Conservation (phyloP, 441 rosid species). For the Euphorbia corollata region DNA sequence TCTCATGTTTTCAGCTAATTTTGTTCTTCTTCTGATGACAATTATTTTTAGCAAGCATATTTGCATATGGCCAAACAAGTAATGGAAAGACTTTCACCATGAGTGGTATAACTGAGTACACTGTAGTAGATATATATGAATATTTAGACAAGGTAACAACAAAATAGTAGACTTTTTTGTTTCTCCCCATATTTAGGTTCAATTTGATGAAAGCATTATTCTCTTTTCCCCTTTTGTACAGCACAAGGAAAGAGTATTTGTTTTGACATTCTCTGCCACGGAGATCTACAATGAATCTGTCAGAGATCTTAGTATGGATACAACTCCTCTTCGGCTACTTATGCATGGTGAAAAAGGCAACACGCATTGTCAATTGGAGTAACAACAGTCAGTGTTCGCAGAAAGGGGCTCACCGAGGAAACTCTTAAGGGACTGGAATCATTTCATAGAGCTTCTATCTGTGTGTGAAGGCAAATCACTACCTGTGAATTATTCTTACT, state of each 20-base stretch:
- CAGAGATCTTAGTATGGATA: slow-evolving; percentile 67
- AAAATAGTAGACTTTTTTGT: not conserved
- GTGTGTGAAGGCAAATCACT: slow-evolving; percentile 59
- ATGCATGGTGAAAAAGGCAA: slow-evolving; percentile 17
- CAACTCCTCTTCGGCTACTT: slow-evolving; percentile 70
- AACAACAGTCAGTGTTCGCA: slow-evolving; percentile 24
- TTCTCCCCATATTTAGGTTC: slow-evolving; percentile 2
- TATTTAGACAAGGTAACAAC: slow-evolving; percentile 57
- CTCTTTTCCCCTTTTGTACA: slow-evolving; percentile 23
- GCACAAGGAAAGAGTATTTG: slow-evolving; percentile 79
- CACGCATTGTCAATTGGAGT: slow-evolving; percentile 3
- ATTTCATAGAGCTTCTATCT: slow-evolving; percentile 66
- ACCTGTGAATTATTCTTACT: slow-evolving; percentile 6
- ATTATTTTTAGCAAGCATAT: slow-evolving; percentile 70
- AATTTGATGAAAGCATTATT: slow-evolving; percentile 6
- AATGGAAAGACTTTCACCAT: slow-evolving; percentile 93
- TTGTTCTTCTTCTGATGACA: slow-evolving; percentile 10
- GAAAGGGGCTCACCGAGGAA: slow-evolving; percentile 86
- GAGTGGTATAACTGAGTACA: slow-evolving; percentile 71
- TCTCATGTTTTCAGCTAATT: not conserved
- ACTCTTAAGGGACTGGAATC: slow-evolving; percentile 59
- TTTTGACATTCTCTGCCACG: slow-evolving; percentile 75
- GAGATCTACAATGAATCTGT: slow-evolving; percentile 95
- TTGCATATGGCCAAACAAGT: slow-evolving; percentile 97
- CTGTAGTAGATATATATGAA: slow-evolving; percentile 75